phyloP scores from a whole-genome alignment of 805 yeast species.

The Ogataea minuta region DNA sequence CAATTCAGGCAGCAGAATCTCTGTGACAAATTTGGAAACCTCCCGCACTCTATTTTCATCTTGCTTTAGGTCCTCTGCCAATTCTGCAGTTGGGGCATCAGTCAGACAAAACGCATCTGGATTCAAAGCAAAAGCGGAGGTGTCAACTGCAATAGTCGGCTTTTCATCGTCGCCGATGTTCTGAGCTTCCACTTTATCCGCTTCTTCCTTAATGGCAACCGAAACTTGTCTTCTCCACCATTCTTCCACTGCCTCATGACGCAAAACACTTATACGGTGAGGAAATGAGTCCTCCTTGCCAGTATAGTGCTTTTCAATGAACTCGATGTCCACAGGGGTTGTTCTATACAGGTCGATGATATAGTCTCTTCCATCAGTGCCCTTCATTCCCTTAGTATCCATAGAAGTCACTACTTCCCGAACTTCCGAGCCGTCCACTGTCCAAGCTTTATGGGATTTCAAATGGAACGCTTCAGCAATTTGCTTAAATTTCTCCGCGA shows the following conservation, averaged over 20 bases:
- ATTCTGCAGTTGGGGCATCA: slow-evolving; percentile 37
- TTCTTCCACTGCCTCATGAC: slow-evolving; percentile 86
- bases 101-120: slow-evolving; percentile 70
- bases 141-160: slow-evolving; percentile 51
- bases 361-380: slow-evolving; percentile 82
- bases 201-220: slow-evolving; percentile 46
- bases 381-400: slow-evolving; percentile 81
- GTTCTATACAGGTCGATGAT: slow-evolving; percentile 80
- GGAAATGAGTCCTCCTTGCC: slow-evolving; percentile 62
- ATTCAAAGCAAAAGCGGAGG: slow-evolving; percentile 59
- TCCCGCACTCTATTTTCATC: slow-evolving; percentile 68
- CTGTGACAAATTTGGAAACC: slow-evolving; percentile 61
- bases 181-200: slow-evolving; percentile 40
- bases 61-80: slow-evolving; percentile 36
- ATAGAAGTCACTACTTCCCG: slow-evolving; percentile 62
- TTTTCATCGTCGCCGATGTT: slow-evolving; percentile 35
- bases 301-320: slow-evolving; percentile 57
- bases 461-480: slow-evolving; percentile 77
- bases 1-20: slow-evolving; percentile 59
- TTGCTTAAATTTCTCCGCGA: slow-evolving; percentile 53
- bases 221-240: slow-evolving; percentile 81
- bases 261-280: slow-evolving; percentile 71
- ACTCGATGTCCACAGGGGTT: slow-evolving; percentile 80
- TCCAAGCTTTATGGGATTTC: slow-evolving; percentile 61
- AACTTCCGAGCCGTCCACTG: slow-evolving; percentile 41